Base-by-base conservation (phyloP, 2,329 filamentous ascomycete species). In the Coniochaeta sp. region DNA sequence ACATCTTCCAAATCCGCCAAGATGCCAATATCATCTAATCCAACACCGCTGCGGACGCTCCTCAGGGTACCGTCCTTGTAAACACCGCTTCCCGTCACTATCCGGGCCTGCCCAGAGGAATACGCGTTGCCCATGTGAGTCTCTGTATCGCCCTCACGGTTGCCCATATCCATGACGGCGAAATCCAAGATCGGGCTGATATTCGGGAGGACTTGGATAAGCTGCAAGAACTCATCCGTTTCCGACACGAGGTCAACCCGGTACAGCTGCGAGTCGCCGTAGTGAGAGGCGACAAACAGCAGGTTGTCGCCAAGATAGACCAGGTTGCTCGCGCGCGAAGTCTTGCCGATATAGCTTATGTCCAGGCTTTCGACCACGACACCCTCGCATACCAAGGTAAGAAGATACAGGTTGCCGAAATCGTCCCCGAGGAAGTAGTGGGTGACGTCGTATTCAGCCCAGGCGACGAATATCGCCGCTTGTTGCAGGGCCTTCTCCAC, bases 151-250 rank as follows among this genome's bases (percentile, higher is more conserved):
- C 88, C 88, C 62, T 90, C 88, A 60, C 91, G 82, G 66, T 91
- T 93, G 0, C 93, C 93, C 81, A 98, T 89, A 69, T 98, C 95
- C 91, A 98, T 96, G 17, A 99, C 86, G 1, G 90, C 88, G 67
- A 99, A 97, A 71, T 99, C 95, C 43, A 98, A 76, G 47, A 99
- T 79, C 0, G 95, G 95, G 0, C 90, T 92, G 67, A 98, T 91
- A 69, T 96, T 99, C 3, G 84, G 78, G 60, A 96, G 80, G 0
- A 85, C 89, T 69, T 96, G 91, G 11, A 95, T 72, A 5, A 93
- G 73, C 56, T 87, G 79, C 62, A 93, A 78, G 0, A 70, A 66
- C 31, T 66, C 61, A 0, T 62, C 59, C 0, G 71, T 65, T 1
- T 73, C 67, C 6, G 75, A 63, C 22, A 77, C 81, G 34, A 88